phyloP scores from a whole-genome alignment of 140 eudicot genomes.

The Stevia rebaudiana region DNA sequence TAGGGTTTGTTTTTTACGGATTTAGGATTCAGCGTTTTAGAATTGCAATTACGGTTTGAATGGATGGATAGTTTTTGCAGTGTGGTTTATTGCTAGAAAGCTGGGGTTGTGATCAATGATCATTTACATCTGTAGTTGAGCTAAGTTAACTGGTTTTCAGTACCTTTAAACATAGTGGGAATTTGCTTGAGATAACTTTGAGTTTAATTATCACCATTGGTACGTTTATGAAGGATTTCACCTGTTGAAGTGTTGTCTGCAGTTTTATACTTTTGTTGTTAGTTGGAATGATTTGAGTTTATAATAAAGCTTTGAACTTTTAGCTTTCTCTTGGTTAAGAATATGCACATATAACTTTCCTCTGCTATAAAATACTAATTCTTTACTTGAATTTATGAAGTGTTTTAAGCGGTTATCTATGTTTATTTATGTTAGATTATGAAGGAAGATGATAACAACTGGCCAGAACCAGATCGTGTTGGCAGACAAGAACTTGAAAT shows the following conservation, averaged over 20 bases:
- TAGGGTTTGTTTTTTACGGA: constrained; percentile 17
- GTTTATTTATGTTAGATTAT: constrained; percentile 45
- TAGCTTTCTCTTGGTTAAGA: not conserved
- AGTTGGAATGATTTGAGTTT: not conserved
- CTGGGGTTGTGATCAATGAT: not conserved
- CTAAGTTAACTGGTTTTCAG: not conserved
- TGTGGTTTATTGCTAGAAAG: not conserved
- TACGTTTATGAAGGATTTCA: not conserved
- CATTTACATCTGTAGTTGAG: not conserved
- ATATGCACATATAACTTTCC: not conserved
- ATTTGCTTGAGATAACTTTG: not conserved
- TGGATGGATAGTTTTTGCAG: not conserved
- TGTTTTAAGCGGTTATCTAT: not conserved
- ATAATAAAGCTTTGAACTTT: not conserved
- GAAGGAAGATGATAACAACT: constrained; percentile 93
- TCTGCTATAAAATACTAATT: not conserved
- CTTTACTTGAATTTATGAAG: not conserved
- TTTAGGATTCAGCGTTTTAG: not conserved
- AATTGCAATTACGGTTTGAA: not conserved
- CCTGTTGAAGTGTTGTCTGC: not conserved
- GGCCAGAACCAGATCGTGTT: constrained; percentile 94
- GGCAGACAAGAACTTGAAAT: constrained; percentile 93
- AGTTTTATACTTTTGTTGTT: not conserved
- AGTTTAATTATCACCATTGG: not conserved
- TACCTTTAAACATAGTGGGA: not conserved